These are phyloP conservation scores for Phlebiopsis gigantea DNA, from an alignment of 768 basidiomycete genomes.

Conservation along the genomic window DNA sequence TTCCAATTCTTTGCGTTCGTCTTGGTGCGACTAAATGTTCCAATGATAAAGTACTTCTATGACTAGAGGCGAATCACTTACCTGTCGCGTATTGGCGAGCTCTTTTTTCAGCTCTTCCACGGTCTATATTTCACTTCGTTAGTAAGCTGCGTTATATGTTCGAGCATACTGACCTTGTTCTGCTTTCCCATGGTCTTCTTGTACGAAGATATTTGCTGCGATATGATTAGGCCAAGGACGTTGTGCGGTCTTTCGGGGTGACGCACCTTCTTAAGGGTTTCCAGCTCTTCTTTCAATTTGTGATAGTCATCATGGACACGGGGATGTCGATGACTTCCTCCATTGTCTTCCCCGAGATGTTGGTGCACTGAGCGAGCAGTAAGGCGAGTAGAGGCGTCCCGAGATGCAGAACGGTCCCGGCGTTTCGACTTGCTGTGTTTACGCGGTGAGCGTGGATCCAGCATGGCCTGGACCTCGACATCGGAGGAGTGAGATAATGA, in stretches of 20 bases:
- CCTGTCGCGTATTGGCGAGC: slow-evolving; percentile 16
- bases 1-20: slow-evolving; percentile 45
- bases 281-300: slow-evolving; percentile 22
- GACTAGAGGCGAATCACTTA: neutral
- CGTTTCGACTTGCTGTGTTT: slow-evolving; percentile 16
- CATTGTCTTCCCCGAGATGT: slow-evolving; percentile 19
- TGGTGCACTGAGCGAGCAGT: slow-evolving; percentile 23
- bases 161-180: slow-evolving; percentile 18
- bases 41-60: too few relatives aligned
- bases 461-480: slow-evolving; percentile 9
- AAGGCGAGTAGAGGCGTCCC: slow-evolving; percentile 23
- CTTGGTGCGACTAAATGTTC: slow-evolving; percentile 17
- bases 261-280: slow-evolving; percentile 20
- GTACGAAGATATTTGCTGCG: slow-evolving; percentile 16
- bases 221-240: neutral
- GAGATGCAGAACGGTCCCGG: slow-evolving; percentile 33
- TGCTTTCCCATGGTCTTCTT: slow-evolving; percentile 24
- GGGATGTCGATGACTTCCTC: too few relatives aligned
- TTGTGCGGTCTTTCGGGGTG: neutral
- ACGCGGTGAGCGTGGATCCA: slow-evolving; percentile 13
- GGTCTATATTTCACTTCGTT: neutral
- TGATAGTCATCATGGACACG: slow-evolving; percentile 13
- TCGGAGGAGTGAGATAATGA: neutral
- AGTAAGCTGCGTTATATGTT: neutral
- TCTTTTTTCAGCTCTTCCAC: slow-evolving; percentile 25